Conservation (phyloP, 768 basidiomycete genomes). For the Hemileccinum rubropunctum region DNA sequence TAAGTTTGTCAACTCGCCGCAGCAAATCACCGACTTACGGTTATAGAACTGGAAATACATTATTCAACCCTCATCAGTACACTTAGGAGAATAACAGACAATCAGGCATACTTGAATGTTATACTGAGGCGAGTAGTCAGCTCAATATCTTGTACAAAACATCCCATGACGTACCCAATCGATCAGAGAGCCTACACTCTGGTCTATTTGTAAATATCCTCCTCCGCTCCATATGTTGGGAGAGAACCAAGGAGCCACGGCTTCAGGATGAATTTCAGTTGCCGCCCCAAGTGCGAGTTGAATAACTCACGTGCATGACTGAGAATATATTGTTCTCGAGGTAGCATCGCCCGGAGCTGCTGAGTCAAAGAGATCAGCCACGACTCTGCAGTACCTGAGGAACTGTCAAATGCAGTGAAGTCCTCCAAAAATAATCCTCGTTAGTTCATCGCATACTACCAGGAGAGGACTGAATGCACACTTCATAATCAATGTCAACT, state of each 20-base stretch:
- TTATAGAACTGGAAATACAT: constrained; percentile 17
- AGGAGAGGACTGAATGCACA: not conserved
- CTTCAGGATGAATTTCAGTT: constrained; percentile 13
- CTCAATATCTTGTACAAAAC: not conserved
- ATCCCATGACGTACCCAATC: constrained; percentile 36
- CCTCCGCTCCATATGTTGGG: constrained; percentile 35
- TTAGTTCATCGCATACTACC: not conserved
- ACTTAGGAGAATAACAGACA: not conserved
- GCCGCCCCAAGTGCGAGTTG: too few relatives aligned
- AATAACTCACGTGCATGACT: constrained; percentile 34
- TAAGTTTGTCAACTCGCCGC: not conserved
- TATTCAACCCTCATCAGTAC: not conserved
- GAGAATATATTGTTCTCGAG: constrained; percentile 31
- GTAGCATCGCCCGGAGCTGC: constrained; percentile 30
- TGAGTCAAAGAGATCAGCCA: constrained; percentile 35
- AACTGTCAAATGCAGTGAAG: constrained; percentile 48
- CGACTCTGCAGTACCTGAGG: constrained; percentile 45
- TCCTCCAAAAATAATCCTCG: constrained; percentile 37
- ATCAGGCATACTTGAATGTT: constrained; percentile 35
- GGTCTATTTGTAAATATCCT: constrained; percentile 40
- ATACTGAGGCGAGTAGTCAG: constrained; percentile 30
- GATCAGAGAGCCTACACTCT: constrained; percentile 39
- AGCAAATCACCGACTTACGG: constrained; percentile 8
- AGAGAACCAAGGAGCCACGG: constrained; percentile 45
- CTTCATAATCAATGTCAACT: constrained; percentile 54